Conservation (phyloP, 495 filamentous ascomycete species). For the Penicillium waksmanii region DNA sequence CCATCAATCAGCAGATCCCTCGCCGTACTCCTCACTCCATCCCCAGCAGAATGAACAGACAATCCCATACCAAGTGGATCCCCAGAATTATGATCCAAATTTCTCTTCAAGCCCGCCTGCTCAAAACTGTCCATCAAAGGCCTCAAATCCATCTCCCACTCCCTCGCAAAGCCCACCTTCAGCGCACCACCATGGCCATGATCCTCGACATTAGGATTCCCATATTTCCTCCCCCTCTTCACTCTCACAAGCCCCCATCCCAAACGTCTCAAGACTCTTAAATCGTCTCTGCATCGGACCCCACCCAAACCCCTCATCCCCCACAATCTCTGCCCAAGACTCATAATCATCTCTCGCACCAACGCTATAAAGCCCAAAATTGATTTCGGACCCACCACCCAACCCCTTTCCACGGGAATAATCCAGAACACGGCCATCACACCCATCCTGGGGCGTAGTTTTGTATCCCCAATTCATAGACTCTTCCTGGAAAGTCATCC, state of each 20-base stretch:
- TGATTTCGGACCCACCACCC: constrained; percentile 64
- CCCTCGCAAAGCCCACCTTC: constrained; percentile 47
- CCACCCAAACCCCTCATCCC: constrained; percentile 55
- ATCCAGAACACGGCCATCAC: constrained; percentile 53
- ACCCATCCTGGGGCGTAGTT: constrained; percentile 56
- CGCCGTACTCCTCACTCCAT: constrained; percentile 56
- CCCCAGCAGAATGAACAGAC: constrained; percentile 47
- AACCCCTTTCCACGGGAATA: constrained; percentile 63
- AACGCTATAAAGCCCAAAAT: constrained; percentile 62
- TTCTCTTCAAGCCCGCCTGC: constrained; percentile 49
- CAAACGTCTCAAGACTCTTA: constrained; percentile 58
- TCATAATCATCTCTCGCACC: constrained; percentile 66
- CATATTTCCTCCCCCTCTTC: constrained; percentile 44
- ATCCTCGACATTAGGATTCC: constrained; percentile 29
- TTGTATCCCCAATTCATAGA: constrained; percentile 64
- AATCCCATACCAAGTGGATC: constrained; percentile 61
- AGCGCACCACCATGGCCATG: constrained; percentile 56
- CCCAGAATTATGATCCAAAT: constrained; percentile 62
- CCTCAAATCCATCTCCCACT: constrained; percentile 54
- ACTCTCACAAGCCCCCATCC: constrained; percentile 36
- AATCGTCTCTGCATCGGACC: constrained; percentile 48
- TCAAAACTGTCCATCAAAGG: constrained; percentile 49
- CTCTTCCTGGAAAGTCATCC: constrained; percentile 49
- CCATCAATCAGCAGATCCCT: constrained; percentile 48
- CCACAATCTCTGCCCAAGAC: constrained; percentile 49